Conservation (phyloP, 129 eudicot species). For the Arctium lappa region DNA sequence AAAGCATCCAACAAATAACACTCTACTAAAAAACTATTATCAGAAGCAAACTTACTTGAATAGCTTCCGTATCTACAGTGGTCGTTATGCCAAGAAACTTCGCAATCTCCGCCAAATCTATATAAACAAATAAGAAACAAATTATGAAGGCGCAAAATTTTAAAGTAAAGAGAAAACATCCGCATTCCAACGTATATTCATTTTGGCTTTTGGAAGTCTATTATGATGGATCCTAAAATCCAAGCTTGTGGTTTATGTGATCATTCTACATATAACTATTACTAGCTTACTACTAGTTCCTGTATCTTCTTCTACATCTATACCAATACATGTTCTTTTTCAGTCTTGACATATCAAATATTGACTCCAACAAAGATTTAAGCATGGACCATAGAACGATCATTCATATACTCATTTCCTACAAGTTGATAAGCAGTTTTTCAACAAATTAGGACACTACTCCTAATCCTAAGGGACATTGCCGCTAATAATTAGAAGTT, state of each 20-base stretch:
- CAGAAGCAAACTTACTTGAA: conserved; percentile 65
- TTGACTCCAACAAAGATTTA: not conserved
- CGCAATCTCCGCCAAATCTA: conserved; percentile 98
- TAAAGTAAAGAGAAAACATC: not conserved
- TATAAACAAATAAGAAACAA: not conserved
- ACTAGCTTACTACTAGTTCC: not conserved
- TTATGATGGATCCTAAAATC: not conserved
- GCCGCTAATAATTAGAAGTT: not conserved
- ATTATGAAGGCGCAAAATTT: not conserved
- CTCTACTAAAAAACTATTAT: not conserved
- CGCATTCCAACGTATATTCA: not conserved
- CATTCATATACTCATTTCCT: not conserved
- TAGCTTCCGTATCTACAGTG: conserved; percentile 82
- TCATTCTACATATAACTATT: conserved; percentile 2
- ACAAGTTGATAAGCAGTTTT: not conserved
- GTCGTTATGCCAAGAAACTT: conserved; percentile 94
- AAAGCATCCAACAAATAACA: conserved; percentile 8
- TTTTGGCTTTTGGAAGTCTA: not conserved
- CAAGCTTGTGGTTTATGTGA: not conserved
- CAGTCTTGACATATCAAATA: not conserved
- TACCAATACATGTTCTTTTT: not conserved
- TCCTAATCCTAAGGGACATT: not conserved
- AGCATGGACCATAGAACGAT: not conserved
- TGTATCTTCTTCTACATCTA: not conserved
- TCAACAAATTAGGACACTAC: conserved; percentile 4